phyloP scores from a whole-genome alignment of 805 yeast species.

The Teunomyces atbi region DNA sequence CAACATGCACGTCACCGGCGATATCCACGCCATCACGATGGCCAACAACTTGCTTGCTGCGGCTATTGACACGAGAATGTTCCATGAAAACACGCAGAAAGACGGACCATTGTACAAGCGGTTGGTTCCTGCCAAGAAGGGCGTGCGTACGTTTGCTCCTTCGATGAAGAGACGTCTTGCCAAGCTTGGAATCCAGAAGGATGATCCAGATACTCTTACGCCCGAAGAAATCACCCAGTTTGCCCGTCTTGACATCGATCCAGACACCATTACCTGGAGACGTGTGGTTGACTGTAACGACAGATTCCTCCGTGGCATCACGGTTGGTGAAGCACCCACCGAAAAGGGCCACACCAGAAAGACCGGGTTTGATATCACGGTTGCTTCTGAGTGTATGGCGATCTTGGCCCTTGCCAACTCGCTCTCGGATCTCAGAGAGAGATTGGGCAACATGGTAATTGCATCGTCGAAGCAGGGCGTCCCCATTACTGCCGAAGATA shows the following conservation, averaged over 20 bases:
- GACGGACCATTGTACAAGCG: conserved; percentile 73
- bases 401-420: conserved; percentile 73
- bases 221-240: conserved; percentile 63
- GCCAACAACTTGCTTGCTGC: conserved; percentile 82
- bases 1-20: conserved; percentile 84
- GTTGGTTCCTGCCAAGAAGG: conserved; percentile 73
- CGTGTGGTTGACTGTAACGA: conserved; percentile 85
- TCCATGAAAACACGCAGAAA: conserved; percentile 76
- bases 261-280: conserved; percentile 76
- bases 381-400: conserved; percentile 86
- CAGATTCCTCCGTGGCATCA: conserved; percentile 73
- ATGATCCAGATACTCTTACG: conserved; percentile 71
- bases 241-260: conserved; percentile 73
- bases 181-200: conserved; percentile 67
- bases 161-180: conserved; percentile 66
- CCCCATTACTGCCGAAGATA: conserved; percentile 79
- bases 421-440: conserved; percentile 65
- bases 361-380: conserved; percentile 82
- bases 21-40: conserved; percentile 79
- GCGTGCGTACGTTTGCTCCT: conserved; percentile 62
- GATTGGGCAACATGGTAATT: conserved; percentile 75
- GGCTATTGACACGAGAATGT: conserved; percentile 82
- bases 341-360: conserved; percentile 70
- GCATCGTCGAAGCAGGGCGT: conserved; percentile 67
- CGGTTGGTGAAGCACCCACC: conserved; percentile 79